phyloP scores from a whole-genome alignment of 2,329 filamentous ascomycete species.

The Chaetomium sp. region DNA sequence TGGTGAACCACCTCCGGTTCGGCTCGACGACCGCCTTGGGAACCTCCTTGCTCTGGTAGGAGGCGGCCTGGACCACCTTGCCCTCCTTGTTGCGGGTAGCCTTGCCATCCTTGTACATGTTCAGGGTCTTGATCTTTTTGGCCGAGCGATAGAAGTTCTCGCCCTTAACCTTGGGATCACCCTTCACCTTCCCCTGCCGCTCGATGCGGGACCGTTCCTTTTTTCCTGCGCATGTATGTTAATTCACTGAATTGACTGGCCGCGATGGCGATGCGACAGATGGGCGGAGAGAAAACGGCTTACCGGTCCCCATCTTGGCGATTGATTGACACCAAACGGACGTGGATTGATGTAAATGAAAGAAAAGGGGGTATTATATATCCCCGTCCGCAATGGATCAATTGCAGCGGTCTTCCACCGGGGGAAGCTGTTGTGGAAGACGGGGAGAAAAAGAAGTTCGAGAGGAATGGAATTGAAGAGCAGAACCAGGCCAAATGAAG shows the following conservation, averaged over 20 bases:
- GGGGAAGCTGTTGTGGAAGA: conserved; percentile 17
- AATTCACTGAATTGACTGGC: conserved; percentile 21
- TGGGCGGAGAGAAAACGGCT: neutral
- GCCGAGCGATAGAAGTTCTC: conserved; percentile 95
- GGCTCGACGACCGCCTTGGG: conserved; percentile 87
- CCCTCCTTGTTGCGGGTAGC: conserved; percentile 75
- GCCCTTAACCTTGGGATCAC: conserved; percentile 87
- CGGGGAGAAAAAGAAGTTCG: conserved; percentile 14
- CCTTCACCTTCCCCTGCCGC: conserved; percentile 87
- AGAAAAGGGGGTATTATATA: conserved; percentile 1
- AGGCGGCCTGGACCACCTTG: conserved; percentile 62
- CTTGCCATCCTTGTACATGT: conserved; percentile 85
- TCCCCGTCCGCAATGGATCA: conserved; percentile 17
- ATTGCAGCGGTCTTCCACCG: conserved; percentile 16
- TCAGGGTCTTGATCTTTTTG: conserved; percentile 83
- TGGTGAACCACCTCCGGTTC: conserved; percentile 96
- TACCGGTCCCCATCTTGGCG: conserved; percentile 25
- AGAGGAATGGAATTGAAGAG: conserved; percentile 1
- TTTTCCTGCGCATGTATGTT: conserved; percentile 55
- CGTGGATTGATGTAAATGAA: neutral
- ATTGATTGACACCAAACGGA: conserved; percentile 11
- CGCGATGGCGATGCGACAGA: neutral
- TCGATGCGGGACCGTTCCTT: conserved; percentile 79
- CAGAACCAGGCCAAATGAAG: conserved; percentile 16
- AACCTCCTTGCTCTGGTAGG: conserved; percentile 62